These are phyloP conservation scores for Mimosa pudica DNA, from an alignment of 306 rosid species.

Conservation along the genomic window DNA sequence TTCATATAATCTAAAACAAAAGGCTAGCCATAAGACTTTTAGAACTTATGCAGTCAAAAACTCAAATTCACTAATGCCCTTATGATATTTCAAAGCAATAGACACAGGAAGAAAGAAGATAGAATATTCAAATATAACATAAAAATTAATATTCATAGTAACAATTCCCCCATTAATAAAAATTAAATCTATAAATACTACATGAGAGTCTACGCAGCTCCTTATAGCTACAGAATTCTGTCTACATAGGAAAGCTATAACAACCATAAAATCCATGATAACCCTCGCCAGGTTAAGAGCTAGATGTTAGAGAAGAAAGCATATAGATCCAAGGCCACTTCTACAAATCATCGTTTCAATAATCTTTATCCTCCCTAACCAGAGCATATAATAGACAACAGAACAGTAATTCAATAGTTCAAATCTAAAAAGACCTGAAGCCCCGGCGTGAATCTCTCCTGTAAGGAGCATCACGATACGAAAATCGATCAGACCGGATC, in stretches of 20 bases:
- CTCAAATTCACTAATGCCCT: not conserved
- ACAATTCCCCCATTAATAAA: not conserved
- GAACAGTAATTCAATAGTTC: constrained; percentile 41
- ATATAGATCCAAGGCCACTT: constrained; percentile 32
- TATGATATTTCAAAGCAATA: constrained; percentile 17
- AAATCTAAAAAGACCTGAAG: constrained; percentile 79
- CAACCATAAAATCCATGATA: constrained; percentile 10
- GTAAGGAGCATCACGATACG: constrained; percentile 96
- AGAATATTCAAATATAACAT: not conserved
- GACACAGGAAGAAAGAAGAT: constrained; percentile 18
- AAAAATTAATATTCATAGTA: constrained; percentile 4
- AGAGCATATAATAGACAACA: constrained; percentile 33
- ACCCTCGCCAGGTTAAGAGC: not conserved
- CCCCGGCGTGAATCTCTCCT: constrained; percentile 96
- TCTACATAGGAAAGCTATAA: not conserved
- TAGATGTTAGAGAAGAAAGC: constrained; percentile 19
- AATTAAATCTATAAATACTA: not conserved
- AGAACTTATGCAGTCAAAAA: constrained; percentile 5
- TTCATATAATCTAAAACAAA: constrained; percentile 10
- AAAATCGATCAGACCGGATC: constrained; percentile 92
- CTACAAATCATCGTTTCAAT: constrained; percentile 26
- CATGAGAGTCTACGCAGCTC: not conserved
- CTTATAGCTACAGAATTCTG: not conserved
- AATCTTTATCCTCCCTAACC: constrained; percentile 41
- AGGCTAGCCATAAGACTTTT: not conserved